Evolutionary conservation across 140 eudicot genomes (phyloP).

Genomic region (Cichorium intybus): DNA sequence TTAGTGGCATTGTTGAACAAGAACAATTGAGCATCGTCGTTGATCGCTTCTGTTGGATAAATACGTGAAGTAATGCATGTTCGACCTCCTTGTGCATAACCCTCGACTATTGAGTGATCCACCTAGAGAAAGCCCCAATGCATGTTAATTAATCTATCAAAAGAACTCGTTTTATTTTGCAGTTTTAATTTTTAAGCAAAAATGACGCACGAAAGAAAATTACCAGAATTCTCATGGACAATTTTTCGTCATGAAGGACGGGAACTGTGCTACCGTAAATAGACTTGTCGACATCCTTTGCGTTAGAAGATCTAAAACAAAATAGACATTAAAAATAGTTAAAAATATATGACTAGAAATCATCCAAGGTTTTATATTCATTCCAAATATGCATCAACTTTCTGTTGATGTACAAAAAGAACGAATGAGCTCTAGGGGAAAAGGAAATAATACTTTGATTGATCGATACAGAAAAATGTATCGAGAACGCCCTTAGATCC

Average conservation of each 20-base stretch:
- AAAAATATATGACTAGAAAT: neutral
- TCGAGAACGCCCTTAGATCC: slow-evolving; percentile 36
- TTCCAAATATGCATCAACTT: neutral
- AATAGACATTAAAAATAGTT: neutral
- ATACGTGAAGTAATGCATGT: slow-evolving; percentile 75
- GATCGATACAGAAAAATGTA: slow-evolving; percentile 76
- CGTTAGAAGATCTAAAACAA: slow-evolving; percentile 63
- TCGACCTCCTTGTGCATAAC: slow-evolving; percentile 84
- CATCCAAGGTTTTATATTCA: neutral
- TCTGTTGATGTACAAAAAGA: neutral
- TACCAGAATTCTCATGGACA: slow-evolving; percentile 69
- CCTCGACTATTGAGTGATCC: slow-evolving; percentile 92
- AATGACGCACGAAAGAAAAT: neutral
- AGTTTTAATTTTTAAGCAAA: neutral
- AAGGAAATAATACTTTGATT: slow-evolving; percentile 33
- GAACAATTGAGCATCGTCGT: slow-evolving; percentile 47
- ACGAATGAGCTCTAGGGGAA: neutral
- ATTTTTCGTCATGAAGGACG: slow-evolving; percentile 64
- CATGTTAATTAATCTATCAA: neutral
- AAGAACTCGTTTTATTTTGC: neutral
- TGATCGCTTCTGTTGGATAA: slow-evolving; percentile 71
- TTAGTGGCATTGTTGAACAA: slow-evolving; percentile 83
- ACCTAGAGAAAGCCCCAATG: slow-evolving; percentile 26
- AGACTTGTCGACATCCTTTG: slow-evolving; percentile 59
- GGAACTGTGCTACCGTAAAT: slow-evolving; percentile 78